Base-by-base conservation (phyloP, 345 rosid genomes). In the Gossypium thurberi region DNA sequence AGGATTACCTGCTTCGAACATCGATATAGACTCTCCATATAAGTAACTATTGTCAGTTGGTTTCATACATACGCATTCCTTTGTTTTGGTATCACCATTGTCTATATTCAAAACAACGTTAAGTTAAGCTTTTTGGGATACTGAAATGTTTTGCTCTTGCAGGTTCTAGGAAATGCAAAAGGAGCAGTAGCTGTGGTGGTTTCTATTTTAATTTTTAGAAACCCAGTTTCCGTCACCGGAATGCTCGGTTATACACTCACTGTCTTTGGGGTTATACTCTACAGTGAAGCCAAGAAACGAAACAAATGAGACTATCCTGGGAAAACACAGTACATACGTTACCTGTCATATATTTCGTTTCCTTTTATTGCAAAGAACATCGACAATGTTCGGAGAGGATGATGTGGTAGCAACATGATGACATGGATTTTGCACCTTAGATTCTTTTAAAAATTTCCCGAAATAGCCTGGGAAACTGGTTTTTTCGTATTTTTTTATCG, bases 161-260 rank as follows among this genome's bases (percentile, higher is more conserved):
- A 95, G 97, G 98, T 96, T 65, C 87, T 96, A 69, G 99, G 99
- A 70, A 96, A 96, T 72, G 99, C 99, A 18, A 96, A 96, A 81
- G 99, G 99, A 37, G 98, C 99, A 7, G 97, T 93, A 67, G 99
- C 98, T 5, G 98, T 96, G 79, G 99, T 96, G 77, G 87, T 96
- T 10, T 96, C 99, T 0, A 93, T 96, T 80, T 82, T 96, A 67
- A 93, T 96, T 48, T 96, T 96, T 83, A 93, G 84, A 75, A 96
- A 96, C 80, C 99, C 99, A 0, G 97, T 96, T 14, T 91, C 99
- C 4, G 93, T 91, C 13, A 91, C 97, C 0, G 99, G 99, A 73
- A 96, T 96, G 98, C 87, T 96, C 12, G 99, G 98, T 76, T 96
- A 96, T 75, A 21, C 87, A 1, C 92, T 96, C 17, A 96, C 99